A percentile compares a stretch with the other conserved stretches of the same genome.
Conservation (phyloP, 208 protist species). For the Phytomonas sp. region DNA sequence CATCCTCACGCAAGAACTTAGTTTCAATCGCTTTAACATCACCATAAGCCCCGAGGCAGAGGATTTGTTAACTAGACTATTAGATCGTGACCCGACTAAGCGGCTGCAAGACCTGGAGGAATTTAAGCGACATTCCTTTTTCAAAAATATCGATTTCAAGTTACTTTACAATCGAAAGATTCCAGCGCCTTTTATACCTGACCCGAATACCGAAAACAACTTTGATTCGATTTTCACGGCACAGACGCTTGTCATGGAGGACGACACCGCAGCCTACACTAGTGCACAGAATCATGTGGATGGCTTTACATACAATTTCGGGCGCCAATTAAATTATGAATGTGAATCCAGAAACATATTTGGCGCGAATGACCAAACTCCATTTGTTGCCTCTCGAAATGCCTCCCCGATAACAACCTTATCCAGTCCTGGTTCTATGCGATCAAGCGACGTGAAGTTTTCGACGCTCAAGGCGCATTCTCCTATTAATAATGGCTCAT, state of each 20-base stretch:
- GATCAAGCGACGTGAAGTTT: background rate
- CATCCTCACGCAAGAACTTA: constrained; percentile 60
- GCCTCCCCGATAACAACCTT: background rate
- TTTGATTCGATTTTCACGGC: constrained; percentile 74
- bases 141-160: constrained; percentile 66
- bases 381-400: background rate
- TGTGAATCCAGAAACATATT: background rate
- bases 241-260: constrained; percentile 23
- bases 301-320: constrained; percentile 68
- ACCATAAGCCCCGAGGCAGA: constrained; percentile 42
- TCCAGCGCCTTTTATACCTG: constrained; percentile 58
- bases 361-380: background rate
- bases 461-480: background rate
- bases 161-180: constrained; percentile 57
- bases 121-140: constrained; percentile 81
- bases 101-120: constrained; percentile 75
- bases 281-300: constrained; percentile 29
- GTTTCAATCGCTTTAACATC: constrained; percentile 42
- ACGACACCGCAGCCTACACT: constrained; percentile 14
- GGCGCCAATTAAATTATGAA: background rate
- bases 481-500: background rate
- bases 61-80: constrained; percentile 66
- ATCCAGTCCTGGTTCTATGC: background rate
- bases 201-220: constrained; percentile 61
- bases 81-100: constrained; percentile 69